These are phyloP conservation scores for Triangularia verruculosa DNA, from an alignment of 2,329 filamentous ascomycete species.

Conservation along the genomic window DNA sequence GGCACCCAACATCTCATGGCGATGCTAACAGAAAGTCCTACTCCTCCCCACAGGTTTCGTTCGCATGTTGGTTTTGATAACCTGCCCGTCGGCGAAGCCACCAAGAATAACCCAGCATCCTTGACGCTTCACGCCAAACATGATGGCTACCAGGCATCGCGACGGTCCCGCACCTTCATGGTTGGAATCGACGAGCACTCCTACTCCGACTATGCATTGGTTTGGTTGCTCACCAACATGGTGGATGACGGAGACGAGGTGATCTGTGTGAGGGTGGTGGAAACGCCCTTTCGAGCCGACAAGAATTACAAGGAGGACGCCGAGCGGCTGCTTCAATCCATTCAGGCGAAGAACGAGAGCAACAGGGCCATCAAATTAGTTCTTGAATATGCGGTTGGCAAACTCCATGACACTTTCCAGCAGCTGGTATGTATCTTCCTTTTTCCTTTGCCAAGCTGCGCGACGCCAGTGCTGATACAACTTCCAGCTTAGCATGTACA, in stretches of 20 bases:
- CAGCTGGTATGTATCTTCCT: slow-evolving; percentile 63
- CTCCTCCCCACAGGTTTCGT: slow-evolving; percentile 49
- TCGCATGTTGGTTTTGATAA: slow-evolving; percentile 61
- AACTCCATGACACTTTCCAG: slow-evolving; percentile 86
- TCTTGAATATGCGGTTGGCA: slow-evolving; percentile 83
- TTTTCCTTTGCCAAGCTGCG: slow-evolving; percentile 4
- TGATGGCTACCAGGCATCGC: slow-evolving; percentile 76
- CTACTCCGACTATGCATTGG: slow-evolving; percentile 87
- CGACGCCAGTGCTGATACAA: not conserved
- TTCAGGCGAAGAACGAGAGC: slow-evolving; percentile 72
- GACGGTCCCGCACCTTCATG: slow-evolving; percentile 82
- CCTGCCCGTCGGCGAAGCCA: slow-evolving; percentile 54
- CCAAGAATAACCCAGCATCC: slow-evolving; percentile 60
- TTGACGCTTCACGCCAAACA: slow-evolving; percentile 84
- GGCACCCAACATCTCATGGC: slow-evolving; percentile 34
- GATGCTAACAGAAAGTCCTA: slow-evolving; percentile 41
- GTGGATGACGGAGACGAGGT: slow-evolving; percentile 93
- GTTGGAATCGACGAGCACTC: slow-evolving; percentile 88
- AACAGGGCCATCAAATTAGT: slow-evolving; percentile 83
- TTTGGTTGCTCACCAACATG: slow-evolving; percentile 88
- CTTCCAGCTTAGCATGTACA: slow-evolving; percentile 79
- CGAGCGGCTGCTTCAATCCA: slow-evolving; percentile 67
- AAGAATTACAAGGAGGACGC: slow-evolving; percentile 75
- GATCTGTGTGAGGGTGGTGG: slow-evolving; percentile 82
- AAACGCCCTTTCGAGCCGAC: slow-evolving; percentile 72